Conservation (phyloP, 2,329 filamentous ascomycete species). For the Aspergillus niger region DNA sequence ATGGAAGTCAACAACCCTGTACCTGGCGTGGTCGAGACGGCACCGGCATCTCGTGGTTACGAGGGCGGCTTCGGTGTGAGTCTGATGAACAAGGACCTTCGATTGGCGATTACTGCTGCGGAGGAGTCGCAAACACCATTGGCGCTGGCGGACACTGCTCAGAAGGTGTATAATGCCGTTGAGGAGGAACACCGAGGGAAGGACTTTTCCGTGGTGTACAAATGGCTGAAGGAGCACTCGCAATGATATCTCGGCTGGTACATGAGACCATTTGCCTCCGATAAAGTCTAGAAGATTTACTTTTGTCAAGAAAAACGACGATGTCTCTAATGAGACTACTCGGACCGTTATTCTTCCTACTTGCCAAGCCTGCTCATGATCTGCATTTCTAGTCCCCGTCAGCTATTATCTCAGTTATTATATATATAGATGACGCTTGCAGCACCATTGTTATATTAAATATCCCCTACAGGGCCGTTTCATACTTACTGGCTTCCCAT, state of each 20-base stretch:
- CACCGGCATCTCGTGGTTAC: constrained; percentile 77
- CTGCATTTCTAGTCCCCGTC: no score
- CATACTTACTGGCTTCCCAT: no score
- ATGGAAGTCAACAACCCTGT: constrained; percentile 96
- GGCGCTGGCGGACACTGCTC: constrained; percentile 64
- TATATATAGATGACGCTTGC: no score
- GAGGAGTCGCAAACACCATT: constrained; percentile 66
- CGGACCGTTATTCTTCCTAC: no score
- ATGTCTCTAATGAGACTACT: no score
- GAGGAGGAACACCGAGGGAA: constrained; percentile 66
- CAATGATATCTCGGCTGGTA: not conserved
- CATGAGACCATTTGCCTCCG: not conserved
- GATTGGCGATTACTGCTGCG: constrained; percentile 72
- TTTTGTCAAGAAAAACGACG: no score
- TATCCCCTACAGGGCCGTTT: no score
- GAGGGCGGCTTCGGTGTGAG: constrained; percentile 73
- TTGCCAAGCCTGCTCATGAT: no score
- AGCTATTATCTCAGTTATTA: no score
- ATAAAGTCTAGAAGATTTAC: not conserved
- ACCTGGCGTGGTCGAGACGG: constrained; percentile 73
- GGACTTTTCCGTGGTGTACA: constrained; percentile 81
- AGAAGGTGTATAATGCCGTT: constrained; percentile 67
- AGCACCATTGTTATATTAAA: no score
- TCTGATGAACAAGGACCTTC: constrained; percentile 79
- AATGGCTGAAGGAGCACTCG: constrained; percentile 57